Conservation (phyloP, 2,329 filamentous ascomycete species). For the Aspergillus chevalieri region DNA sequence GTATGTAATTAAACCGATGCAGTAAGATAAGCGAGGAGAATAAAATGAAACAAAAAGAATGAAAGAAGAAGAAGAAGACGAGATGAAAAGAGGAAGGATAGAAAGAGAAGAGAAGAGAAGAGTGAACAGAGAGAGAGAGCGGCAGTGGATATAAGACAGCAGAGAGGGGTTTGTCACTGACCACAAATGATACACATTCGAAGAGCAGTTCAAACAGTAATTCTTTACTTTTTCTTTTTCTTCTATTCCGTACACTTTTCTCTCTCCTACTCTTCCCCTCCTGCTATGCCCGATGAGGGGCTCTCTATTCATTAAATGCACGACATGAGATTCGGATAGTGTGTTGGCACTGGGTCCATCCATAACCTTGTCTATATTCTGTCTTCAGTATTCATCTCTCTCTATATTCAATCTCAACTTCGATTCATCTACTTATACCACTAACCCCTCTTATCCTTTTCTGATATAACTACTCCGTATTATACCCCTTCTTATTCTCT, state of each 20-base stretch:
- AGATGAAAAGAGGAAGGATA: neutral
- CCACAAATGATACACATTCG: too few relatives aligned
- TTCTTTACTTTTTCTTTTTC: constrained; percentile 1
- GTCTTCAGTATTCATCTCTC: too few relatives aligned
- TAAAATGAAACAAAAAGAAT: neutral
- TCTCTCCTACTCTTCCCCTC: neutral
- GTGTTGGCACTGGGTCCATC: too few relatives aligned
- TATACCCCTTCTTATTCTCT: too few relatives aligned
- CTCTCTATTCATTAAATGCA: neutral
- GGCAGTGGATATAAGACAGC: neutral
- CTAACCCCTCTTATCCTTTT: too few relatives aligned
- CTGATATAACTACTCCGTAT: too few relatives aligned
- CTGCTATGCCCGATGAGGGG: neutral
- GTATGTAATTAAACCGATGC: neutral
- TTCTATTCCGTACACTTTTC: neutral
- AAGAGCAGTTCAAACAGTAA: neutral
- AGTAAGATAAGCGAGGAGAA: neutral
- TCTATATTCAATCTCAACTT: too few relatives aligned
- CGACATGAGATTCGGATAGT: too few relatives aligned
- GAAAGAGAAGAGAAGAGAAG: neutral
- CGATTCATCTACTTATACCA: too few relatives aligned
- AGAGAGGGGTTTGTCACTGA: too few relatives aligned
- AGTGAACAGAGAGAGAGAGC: constrained; percentile 1
- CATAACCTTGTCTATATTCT: too few relatives aligned
- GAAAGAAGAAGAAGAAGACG: neutral